phyloP scores from a whole-genome alignment of 495 filamentous ascomycete species.

The Neurospora sp. region DNA sequence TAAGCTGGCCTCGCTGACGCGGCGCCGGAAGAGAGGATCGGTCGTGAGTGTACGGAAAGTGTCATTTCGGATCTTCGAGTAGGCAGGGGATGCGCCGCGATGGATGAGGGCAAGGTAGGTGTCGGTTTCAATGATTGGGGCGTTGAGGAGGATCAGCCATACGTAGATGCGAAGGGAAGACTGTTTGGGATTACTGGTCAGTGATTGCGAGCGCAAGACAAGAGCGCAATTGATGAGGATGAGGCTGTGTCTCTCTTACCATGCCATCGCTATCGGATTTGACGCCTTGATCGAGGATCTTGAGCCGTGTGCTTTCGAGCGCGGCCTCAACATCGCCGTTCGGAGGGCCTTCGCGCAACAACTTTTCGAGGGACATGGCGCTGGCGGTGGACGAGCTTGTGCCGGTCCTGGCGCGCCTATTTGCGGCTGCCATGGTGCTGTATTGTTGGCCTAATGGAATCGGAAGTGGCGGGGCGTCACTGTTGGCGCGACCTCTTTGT shows the following conservation, averaged over 20 bases:
- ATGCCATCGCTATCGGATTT: constrained; percentile 83
- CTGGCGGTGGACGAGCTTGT: constrained; percentile 46
- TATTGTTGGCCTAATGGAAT: constrained; percentile 17
- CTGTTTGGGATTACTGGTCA: constrained; percentile 33
- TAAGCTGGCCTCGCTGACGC: constrained; percentile 88
- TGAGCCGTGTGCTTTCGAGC: constrained; percentile 63
- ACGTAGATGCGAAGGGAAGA: constrained; percentile 91
- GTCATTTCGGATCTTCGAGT: constrained; percentile 96
- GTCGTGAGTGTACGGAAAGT: constrained; percentile 94
- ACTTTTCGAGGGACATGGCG: constrained; percentile 52
- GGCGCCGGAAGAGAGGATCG: constrained; percentile 87
- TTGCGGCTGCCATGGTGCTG: constrained; percentile 18
- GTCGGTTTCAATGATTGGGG: constrained; percentile 72
- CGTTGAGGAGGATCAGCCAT: constrained; percentile 85
- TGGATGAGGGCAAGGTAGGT: constrained; percentile 83
- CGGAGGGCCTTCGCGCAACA: constrained; percentile 64
- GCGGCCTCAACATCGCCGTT: constrained; percentile 54
- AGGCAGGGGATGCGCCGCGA: constrained; percentile 84
- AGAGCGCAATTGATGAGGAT: background rate
- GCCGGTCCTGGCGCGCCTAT: constrained; percentile 36
- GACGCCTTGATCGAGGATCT: constrained; percentile 68
- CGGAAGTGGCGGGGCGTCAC: constrained; percentile 45
- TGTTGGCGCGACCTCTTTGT: constrained; percentile 61
- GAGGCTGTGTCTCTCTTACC: constrained; percentile 39
- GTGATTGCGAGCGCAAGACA: constrained; percentile 2